Evolutionary conservation across 176 grass and related monocot species (phyloP).

Genomic region (Lolium multiflorum): DNA sequence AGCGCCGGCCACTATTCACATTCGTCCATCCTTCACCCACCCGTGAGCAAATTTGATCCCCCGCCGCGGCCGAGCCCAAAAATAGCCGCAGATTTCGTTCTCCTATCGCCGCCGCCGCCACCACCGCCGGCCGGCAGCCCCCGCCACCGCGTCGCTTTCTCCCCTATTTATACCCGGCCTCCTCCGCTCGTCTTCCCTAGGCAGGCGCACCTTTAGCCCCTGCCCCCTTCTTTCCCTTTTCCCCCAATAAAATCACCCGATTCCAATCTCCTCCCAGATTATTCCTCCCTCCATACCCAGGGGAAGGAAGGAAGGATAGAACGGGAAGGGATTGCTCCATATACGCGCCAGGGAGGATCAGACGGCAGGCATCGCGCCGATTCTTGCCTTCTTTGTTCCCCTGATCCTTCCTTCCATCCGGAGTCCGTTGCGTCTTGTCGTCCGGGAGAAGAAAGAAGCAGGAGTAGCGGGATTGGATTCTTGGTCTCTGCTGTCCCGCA

Average conservation of each 20-base stretch:
- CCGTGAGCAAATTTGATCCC: background rate
- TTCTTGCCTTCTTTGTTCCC: background rate
- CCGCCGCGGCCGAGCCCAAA: background rate
- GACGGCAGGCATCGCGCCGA: slow-evolving; percentile 1
- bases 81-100: background rate
- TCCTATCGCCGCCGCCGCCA: slow-evolving; percentile 14
- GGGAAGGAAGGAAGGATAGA: background rate
- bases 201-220: slow-evolving; percentile 69
- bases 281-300: background rate
- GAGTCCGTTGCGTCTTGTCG: background rate
- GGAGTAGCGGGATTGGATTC: background rate
- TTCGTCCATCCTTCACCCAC: background rate
- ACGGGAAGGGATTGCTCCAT: background rate
- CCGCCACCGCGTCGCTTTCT: slow-evolving; percentile 27
- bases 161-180: slow-evolving; percentile 56
- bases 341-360: background rate
- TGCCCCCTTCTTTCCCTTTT: slow-evolving; percentile 22
- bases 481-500: background rate
- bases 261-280: background rate
- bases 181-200: slow-evolving; percentile 44
- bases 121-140: background rate
- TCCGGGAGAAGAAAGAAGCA: background rate
- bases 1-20: background rate
- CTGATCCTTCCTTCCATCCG: background rate
- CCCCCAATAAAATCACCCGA: slow-evolving; percentile 19